A percentile compares a stretch with the other conserved stretches of the same genome.
phyloP scores from a whole-genome alignment of 2,329 filamentous ascomycete genomes.

The Pseudogymnoascus sp. region DNA sequence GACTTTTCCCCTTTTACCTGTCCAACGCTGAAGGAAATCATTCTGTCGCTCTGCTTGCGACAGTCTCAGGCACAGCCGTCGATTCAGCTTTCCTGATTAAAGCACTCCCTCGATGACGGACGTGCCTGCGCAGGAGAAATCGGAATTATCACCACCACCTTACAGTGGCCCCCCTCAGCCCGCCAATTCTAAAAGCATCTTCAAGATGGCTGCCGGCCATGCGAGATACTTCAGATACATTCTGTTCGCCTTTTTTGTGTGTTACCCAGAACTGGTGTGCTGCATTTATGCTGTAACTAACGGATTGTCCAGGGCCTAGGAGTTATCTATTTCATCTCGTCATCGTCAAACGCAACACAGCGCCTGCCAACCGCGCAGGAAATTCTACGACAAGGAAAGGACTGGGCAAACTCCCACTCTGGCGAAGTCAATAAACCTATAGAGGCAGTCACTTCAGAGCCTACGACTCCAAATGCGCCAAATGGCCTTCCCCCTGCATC shows the following conservation, averaged over 20 bases:
- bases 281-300: background rate
- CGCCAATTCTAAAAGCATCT: background rate
- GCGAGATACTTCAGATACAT: constrained; percentile 68
- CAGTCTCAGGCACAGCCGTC: background rate
- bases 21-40: background rate
- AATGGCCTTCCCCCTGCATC: constrained; percentile 34
- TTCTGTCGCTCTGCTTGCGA: background rate
- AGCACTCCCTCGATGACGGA: constrained; percentile 1
- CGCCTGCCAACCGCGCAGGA: constrained; percentile 27
- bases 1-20: background rate
- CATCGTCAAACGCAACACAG: constrained; percentile 38
- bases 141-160: background rate
- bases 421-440: background rate
- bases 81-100: background rate
- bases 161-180: background rate
- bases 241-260: constrained; percentile 75
- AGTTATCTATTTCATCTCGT: constrained; percentile 76
- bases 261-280: constrained; percentile 28
- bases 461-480: constrained; percentile 22
- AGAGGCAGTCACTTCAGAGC: background rate
- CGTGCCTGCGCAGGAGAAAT: background rate
- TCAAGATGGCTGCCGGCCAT: constrained; percentile 27
- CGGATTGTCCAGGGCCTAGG: constrained; percentile 44
- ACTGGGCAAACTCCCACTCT: constrained; percentile 12
- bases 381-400: constrained; percentile 19